Base-by-base conservation (phyloP, 225 moss, liverwort and hornwort species). In the Sphagnum tenellum region DNA sequence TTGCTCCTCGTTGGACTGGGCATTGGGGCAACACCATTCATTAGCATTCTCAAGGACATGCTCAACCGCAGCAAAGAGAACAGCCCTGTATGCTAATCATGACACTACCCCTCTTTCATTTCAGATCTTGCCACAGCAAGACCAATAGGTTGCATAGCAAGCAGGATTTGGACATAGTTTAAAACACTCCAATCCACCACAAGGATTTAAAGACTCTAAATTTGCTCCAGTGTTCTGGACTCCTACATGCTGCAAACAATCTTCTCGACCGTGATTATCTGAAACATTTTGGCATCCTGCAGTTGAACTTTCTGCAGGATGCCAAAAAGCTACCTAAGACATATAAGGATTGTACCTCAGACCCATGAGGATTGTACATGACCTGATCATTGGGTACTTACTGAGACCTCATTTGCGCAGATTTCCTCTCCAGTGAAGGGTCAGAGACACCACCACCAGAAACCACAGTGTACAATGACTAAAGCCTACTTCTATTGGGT, bases 401-500 rank as follows among this genome's bases (percentile, higher is more conserved):
- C 50, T 47, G 12, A 63, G 54, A 13, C 57, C 74, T 47, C 74
- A 74, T 50, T 62, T 63, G 10, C 64, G 60, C 48, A 63, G 29
- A 29, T 29, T 29, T 29, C 29, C 29, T 29, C 29, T 29, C 29
- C 29, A 1, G 52, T 64, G 12, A 78, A 82, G 46, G 79, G 78
- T 64, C 78, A 83, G 3, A 53, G 52, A 3, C 63, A 57, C 5
- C 63, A 69, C 58, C 74, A 82, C 71, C 64, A 77, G 60, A 88
- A 80, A 66, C 79, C 82, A 11, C 57, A 59, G 49, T 71, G 62
- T 44, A 74, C 86, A 29, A 29, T 29, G 1, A 87, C 86, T 6
- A 90, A 92, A 51, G 96, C 96, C 0, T 98, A 98, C 67, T 98
- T 98, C 63, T 98, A 93, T 59, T 98, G 96, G 96, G 90, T 98